phyloP scores from a whole-genome alignment of 2,329 filamentous ascomycete species.

The Alternaria arborescens region DNA sequence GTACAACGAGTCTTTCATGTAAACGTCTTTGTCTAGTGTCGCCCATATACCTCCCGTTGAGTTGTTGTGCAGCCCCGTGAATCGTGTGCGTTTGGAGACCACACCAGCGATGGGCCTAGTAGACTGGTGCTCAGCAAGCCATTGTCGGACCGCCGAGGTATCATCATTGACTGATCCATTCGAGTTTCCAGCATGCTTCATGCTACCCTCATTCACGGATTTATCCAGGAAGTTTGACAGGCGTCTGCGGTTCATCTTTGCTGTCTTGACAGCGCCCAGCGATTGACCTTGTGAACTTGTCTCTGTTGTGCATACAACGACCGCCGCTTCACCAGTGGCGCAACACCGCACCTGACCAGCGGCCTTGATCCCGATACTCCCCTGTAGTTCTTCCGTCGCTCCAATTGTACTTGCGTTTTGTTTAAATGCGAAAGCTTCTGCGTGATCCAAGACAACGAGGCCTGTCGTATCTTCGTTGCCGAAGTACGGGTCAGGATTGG shows the following conservation, averaged over 20 bases:
- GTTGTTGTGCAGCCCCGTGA: constrained; percentile 58
- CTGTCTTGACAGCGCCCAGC: constrained; percentile 33
- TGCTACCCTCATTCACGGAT: constrained; percentile 24
- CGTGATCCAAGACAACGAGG: constrained; percentile 58
- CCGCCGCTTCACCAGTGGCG: constrained; percentile 43
- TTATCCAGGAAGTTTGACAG: constrained; percentile 52
- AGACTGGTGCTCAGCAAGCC: constrained; percentile 56
- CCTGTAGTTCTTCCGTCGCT: constrained; percentile 48
- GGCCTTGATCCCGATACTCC: constrained; percentile 42
- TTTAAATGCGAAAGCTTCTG: constrained; percentile 56
- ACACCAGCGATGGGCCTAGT: constrained; percentile 58
- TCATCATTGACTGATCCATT: constrained; percentile 16
- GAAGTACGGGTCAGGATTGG: constrained; percentile 34
- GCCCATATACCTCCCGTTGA: constrained; percentile 56
- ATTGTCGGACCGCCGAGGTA: constrained; percentile 48
- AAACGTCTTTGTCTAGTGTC: constrained; percentile 58
- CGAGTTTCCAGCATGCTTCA: constrained; percentile 12
- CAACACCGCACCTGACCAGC: constrained; percentile 48
- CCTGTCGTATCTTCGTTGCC: constrained; percentile 51
- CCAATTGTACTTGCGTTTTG: constrained; percentile 57
- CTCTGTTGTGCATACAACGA: constrained; percentile 34
- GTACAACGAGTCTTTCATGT: constrained; percentile 48
- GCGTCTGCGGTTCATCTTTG: constrained; percentile 54
- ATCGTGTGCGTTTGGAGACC: constrained; percentile 57
- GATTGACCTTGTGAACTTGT: constrained; percentile 21